These are phyloP conservation scores for Chaetoceros muelleri DNA, from an alignment of 108 stramenopile species.

Conservation along the genomic window DNA sequence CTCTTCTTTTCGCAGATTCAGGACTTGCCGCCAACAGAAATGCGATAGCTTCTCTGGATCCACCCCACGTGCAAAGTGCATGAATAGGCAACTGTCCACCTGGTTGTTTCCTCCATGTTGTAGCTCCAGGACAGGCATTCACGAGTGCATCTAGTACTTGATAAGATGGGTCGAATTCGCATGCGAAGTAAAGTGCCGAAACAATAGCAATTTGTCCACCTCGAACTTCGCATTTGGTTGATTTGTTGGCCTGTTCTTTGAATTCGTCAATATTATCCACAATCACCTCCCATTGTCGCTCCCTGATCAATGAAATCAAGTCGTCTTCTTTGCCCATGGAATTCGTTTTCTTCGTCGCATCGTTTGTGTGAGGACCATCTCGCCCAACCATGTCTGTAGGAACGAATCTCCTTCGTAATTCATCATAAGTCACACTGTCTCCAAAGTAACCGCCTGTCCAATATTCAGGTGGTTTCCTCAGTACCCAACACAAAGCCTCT, in stretches of 20 bases:
- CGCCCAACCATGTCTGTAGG: constrained; percentile 19
- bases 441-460: constrained; percentile 32
- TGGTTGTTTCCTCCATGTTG: constrained; percentile 43
- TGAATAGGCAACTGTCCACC: constrained; percentile 74
- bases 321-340: not conserved
- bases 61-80: constrained; percentile 74
- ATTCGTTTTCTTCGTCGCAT: not conserved
- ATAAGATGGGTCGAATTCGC: constrained; percentile 58
- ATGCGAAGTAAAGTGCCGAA: constrained; percentile 67
- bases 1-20: constrained; percentile 34
- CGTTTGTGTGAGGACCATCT: not conserved
- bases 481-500: constrained; percentile 57
- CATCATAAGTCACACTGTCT: constrained; percentile 8
- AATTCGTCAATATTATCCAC: constrained; percentile 40
- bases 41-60: constrained; percentile 35
- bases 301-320: not conserved
- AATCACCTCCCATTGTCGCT: constrained; percentile 2
- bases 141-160: constrained; percentile 51
- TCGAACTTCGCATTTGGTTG: constrained; percentile 46
- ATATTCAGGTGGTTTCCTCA: constrained; percentile 74
- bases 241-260: constrained; percentile 36
- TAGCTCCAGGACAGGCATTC: constrained; percentile 40
- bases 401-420: constrained; percentile 28
- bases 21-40: constrained; percentile 40
- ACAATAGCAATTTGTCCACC: constrained; percentile 66